A percentile compares a stretch with the other conserved stretches of the same genome.
phyloP scores from a whole-genome alignment of 495 filamentous ascomycete species.

The Neurospora hispaniola region DNA sequence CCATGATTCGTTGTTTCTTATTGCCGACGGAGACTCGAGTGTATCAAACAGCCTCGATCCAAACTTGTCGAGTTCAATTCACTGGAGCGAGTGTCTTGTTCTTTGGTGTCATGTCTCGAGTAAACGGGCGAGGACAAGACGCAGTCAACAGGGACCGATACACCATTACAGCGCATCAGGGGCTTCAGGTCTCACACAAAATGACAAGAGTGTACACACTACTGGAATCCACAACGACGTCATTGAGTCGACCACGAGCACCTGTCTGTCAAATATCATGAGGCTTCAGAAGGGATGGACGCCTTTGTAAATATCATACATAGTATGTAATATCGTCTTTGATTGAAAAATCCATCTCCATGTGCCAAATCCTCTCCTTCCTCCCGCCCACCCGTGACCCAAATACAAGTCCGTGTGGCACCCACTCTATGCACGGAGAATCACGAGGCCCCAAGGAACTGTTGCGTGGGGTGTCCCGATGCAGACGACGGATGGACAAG shows the following conservation, averaged over 20 bases:
- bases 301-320: neutral
- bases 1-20: neutral
- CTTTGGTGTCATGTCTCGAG: neutral
- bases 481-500: neutral
- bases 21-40: neutral
- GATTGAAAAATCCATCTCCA: neutral
- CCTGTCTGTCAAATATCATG: neutral
- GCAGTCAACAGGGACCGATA: neutral
- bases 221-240: neutral
- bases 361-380: neutral
- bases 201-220: neutral
- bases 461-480: neutral
- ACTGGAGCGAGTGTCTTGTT: neutral
- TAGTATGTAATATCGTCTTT: neutral
- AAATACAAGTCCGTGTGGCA: neutral
- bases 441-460: neutral
- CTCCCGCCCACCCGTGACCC: neutral
- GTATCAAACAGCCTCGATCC: neutral
- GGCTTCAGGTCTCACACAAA: neutral
- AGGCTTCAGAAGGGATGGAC: neutral
- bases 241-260: neutral
- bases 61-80: neutral
- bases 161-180: neutral
- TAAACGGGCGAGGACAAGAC: neutral
- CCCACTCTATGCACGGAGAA: neutral